These are phyloP conservation scores for Malus sieversii DNA, from an alignment of 306 rosid species.

Conservation along the genomic window DNA sequence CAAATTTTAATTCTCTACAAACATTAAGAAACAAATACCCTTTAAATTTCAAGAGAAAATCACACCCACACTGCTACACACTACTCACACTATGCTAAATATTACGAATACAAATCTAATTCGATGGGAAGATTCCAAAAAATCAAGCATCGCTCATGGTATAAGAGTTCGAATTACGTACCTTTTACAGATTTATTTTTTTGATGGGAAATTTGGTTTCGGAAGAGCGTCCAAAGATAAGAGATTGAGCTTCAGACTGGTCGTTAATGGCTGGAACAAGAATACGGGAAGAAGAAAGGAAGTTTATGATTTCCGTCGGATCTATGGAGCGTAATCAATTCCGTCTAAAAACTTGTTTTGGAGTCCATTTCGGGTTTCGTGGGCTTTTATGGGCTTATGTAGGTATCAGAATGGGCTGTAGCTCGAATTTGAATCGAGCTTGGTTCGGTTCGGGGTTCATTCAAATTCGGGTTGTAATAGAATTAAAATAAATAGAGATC, in stretches of 20 bases:
- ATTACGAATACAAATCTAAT: background rate
- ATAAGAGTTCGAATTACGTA: background rate
- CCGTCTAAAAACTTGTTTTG: background rate
- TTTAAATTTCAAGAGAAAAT: background rate
- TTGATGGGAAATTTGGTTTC: background rate
- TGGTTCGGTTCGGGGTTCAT: too few species aligned
- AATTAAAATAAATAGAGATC: too few species aligned
- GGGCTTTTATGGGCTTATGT: background rate
- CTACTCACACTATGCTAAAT: background rate
- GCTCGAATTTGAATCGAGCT: too few species aligned
- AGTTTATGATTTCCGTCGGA: background rate
- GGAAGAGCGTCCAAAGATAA: background rate
- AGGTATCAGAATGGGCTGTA: too few species aligned
- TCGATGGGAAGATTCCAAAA: background rate
- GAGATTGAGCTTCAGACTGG: background rate
- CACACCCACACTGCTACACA: background rate
- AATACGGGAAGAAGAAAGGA: background rate
- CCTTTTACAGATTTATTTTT: background rate
- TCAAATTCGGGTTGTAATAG: too few species aligned
- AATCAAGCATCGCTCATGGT: background rate
- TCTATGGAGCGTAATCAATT: background rate
- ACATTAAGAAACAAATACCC: background rate
- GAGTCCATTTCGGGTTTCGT: background rate
- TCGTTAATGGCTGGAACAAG: background rate
- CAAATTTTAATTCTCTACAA: background rate